Evolutionary conservation across 805 yeast species (phyloP).

Genomic region (Candida odintsovae): DNA sequence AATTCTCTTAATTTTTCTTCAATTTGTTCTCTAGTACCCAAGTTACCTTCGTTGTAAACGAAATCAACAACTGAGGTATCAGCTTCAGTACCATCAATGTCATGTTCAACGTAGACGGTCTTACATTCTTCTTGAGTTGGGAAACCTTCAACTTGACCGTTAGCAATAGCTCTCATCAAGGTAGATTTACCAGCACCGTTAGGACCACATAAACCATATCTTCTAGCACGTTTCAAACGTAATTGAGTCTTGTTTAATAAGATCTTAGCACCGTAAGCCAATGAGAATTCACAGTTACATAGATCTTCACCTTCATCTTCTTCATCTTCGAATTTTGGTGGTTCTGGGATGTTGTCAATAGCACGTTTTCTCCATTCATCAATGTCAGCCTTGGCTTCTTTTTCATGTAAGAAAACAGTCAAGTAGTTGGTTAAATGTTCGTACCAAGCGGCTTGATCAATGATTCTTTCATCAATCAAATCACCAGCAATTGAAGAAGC

Average conservation of each 20-base stretch:
- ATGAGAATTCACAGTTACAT: conserved; percentile 99
- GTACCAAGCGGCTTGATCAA: conserved; percentile 90
- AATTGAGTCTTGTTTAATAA: conserved; percentile 98
- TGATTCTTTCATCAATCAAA: conserved; percentile 95
- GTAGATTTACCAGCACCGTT: conserved; percentile 99
- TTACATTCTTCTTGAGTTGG: conserved; percentile 98
- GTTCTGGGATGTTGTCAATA: conserved; percentile 96
- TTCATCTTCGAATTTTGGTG: conserved; percentile 93
- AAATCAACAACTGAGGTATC: conserved; percentile 92
- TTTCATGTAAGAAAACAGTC: conserved; percentile 93
- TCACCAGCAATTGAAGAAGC: conserved; percentile 98
- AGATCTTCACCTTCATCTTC: conserved; percentile 99
- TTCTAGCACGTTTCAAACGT: conserved; percentile 97
- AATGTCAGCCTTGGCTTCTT: conserved; percentile 81
- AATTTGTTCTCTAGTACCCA: conserved; percentile 64
- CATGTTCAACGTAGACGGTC: conserved; percentile 99
- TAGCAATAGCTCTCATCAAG: conserved; percentile 94
- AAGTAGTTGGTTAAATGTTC: conserved; percentile 87
- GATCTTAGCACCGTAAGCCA: conserved; percentile 99
- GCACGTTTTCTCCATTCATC: conserved; percentile 95
- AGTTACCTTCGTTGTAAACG: conserved; percentile 75
- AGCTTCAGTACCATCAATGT: conserved; percentile 96
- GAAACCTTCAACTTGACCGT: conserved; percentile 99
- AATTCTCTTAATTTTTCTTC: conserved; percentile 77
- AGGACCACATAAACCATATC: conserved; percentile 99